A percentile compares a stretch with the other conserved stretches of the same genome.
These are phyloP conservation scores for Cicer chorassanicum DNA, from an alignment of 306 rosid species.

Conservation along the genomic window DNA sequence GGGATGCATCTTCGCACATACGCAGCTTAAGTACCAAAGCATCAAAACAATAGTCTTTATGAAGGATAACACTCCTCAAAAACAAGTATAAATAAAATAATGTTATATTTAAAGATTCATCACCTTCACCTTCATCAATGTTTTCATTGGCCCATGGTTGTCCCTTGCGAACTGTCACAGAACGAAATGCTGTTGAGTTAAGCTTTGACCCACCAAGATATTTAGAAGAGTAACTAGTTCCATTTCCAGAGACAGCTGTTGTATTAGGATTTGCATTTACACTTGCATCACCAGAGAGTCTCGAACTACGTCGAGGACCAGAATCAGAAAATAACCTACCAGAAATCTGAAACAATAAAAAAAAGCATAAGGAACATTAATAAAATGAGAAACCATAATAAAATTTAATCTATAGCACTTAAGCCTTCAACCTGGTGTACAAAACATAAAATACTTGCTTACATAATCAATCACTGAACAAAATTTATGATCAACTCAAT, in stretches of 20 bases:
- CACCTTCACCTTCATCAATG: constrained; percentile 90
- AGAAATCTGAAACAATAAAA: constrained; percentile 60
- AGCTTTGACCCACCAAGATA: constrained; percentile 84
- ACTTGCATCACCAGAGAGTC: constrained; percentile 78
- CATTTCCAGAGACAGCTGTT: constrained; percentile 68
- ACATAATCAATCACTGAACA: neutral
- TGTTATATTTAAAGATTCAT: constrained; percentile 17
- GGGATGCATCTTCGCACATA: neutral
- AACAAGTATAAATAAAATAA: constrained; percentile 21
- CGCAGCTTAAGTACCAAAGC: constrained; percentile 2
- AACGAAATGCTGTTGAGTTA: constrained; percentile 75
- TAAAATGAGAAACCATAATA: constrained; percentile 12
- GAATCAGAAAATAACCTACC: constrained; percentile 95
- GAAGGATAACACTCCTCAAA: constrained; percentile 7
- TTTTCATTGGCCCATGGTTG: constrained; percentile 89
- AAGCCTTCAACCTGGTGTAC: constrained; percentile 14
- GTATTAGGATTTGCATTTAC: constrained; percentile 65
- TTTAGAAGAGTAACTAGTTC: constrained; percentile 76
- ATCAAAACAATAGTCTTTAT: constrained; percentile 31
- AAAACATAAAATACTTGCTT: constrained; percentile 12
- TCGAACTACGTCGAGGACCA: constrained; percentile 88
- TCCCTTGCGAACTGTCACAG: constrained; percentile 73
- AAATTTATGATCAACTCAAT: constrained; percentile 21
- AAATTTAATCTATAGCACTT: constrained; percentile 29
- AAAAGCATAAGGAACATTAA: constrained; percentile 24